Percentiles rank a stretch among this genome's conserved stretches.
Conservation (phyloP, 306 rosid genomes). For the Dalbergia oliveri region DNA sequence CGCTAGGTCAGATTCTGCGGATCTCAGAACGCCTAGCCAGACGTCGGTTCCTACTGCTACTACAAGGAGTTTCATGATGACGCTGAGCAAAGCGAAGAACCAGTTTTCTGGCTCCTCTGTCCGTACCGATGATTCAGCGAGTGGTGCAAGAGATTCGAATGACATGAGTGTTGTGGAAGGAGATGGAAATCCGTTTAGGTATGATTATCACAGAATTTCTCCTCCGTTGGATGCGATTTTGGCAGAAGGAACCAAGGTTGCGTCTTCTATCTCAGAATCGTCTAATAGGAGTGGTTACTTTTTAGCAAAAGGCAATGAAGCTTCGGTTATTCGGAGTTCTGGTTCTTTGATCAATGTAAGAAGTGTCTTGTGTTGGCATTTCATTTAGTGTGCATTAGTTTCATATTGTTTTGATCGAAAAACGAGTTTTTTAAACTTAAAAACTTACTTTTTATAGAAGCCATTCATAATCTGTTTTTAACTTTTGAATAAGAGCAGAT, state of each 20-base stretch:
- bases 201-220: conserved; percentile 64
- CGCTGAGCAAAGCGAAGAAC: conserved; percentile 57
- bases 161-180: background rate
- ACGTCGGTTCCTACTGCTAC: conserved; percentile 42
- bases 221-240: conserved; percentile 50
- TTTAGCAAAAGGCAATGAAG: background rate
- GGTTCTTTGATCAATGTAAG: conserved; percentile 1
- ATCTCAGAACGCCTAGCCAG: conserved; percentile 59
- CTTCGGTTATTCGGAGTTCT: background rate
- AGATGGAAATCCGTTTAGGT: conserved; percentile 56
- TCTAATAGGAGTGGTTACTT: background rate
- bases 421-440: too few relatives aligned
- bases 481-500: too few relatives aligned
- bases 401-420: too few relatives aligned
- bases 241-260: background rate
- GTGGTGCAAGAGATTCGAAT: background rate
- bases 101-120: conserved; percentile 42
- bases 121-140: conserved; percentile 20
- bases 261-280: background rate
- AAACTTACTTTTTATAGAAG: too few relatives aligned
- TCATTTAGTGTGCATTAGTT: background rate
- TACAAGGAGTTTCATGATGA: conserved; percentile 70
- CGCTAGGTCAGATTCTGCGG: conserved; percentile 69
- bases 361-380: background rate
- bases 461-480: too few relatives aligned